These are phyloP conservation scores for Viridothelium virens DNA, from an alignment of 495 filamentous ascomycete species.

Conservation along the genomic window DNA sequence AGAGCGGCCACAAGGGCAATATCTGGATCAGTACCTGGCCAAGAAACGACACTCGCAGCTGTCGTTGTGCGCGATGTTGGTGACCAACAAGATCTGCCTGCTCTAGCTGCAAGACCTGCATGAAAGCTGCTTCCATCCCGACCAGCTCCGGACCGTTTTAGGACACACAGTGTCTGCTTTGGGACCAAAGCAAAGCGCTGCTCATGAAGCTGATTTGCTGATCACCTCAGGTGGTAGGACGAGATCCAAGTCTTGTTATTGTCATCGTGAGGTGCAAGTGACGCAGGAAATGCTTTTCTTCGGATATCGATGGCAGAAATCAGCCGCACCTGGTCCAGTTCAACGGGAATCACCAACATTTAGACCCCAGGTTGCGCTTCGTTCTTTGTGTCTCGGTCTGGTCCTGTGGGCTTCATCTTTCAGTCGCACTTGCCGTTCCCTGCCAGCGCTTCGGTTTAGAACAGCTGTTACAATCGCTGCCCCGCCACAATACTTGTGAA, in stretches of 20 bases:
- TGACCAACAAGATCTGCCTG: neutral
- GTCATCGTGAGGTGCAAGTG: too few relatives aligned
- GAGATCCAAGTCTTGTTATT: too few relatives aligned
- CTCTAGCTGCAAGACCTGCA: neutral
- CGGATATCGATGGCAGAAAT: neutral
- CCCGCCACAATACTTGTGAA: neutral
- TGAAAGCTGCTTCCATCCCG: neutral
- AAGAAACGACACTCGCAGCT: neutral
- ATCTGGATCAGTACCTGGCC: neutral
- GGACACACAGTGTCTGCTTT: neutral
- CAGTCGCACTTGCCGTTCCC: too few relatives aligned
- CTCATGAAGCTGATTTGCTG: too few relatives aligned
- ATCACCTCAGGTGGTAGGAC: neutral
- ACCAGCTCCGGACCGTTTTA: neutral
- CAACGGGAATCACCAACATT: constrained; percentile 1
- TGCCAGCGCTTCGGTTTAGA: too few relatives aligned
- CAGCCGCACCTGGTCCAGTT: neutral
- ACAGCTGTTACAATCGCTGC: too few relatives aligned
- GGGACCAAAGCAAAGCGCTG: neutral
- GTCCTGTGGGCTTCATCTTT: neutral
- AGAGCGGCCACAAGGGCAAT: neutral
- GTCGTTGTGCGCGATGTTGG: neutral
- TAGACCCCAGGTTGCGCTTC: neutral
- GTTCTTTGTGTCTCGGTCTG: constrained; percentile 2
- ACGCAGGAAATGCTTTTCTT: neutral